Evolutionary conservation across 768 basidiomycete species (phyloP).

Genomic region (Mycena latifolia): DNA sequence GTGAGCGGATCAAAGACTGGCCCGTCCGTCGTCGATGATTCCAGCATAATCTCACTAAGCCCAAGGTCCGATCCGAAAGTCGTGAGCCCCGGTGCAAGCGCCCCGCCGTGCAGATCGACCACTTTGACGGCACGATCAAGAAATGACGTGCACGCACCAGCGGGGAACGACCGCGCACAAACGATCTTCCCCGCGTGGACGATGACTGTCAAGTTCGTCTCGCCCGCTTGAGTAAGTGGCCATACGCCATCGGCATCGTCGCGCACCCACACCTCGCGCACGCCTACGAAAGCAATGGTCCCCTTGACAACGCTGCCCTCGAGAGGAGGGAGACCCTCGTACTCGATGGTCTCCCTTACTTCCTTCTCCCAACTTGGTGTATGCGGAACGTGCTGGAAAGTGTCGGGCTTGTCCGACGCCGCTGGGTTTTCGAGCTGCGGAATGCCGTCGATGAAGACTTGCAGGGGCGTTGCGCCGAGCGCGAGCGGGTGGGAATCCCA

Average conservation of each 20-base stretch:
- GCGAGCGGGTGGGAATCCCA: slow-evolving; percentile 85
- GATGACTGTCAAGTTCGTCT: neutral
- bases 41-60: slow-evolving; percentile 73
- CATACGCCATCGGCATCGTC: neutral
- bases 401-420: slow-evolving; percentile 74
- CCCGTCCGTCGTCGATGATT: slow-evolving; percentile 78
- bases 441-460: too few relatives aligned
- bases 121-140: too few relatives aligned
- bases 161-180: slow-evolving; percentile 63
- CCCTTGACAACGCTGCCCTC: slow-evolving; percentile 19
- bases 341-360: slow-evolving; percentile 65
- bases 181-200: neutral
- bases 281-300: neutral
- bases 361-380: slow-evolving; percentile 74
- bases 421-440: too few relatives aligned
- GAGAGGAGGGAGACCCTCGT: slow-evolving; percentile 78
- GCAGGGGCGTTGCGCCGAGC: slow-evolving; percentile 80
- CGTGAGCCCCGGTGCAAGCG: too few relatives aligned
- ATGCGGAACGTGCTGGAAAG: slow-evolving; percentile 62
- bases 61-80: slow-evolving; percentile 75
- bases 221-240: neutral
- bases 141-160: slow-evolving; percentile 73
- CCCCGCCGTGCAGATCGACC: too few relatives aligned
- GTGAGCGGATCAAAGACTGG: slow-evolving; percentile 63
- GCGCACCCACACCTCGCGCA: neutral